Conservation (phyloP, 1,139 yeast species). For the Geotrichum reessii region DNA sequence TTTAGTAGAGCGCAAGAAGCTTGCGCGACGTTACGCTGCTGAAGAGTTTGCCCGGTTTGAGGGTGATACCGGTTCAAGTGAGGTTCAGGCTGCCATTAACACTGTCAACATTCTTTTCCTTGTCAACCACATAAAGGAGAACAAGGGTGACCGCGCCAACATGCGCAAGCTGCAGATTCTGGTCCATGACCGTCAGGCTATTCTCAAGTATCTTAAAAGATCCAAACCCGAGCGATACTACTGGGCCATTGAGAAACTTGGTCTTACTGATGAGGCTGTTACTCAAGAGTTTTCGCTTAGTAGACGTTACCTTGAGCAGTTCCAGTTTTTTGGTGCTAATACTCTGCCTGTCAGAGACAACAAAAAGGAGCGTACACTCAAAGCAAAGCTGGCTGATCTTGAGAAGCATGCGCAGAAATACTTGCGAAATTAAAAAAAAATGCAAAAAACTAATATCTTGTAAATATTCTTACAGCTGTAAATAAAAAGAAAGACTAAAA, state of each 20-base stretch:
- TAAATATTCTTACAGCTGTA: not conserved
- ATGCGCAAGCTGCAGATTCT: conserved; percentile 68
- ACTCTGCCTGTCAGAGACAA: conserved; percentile 32
- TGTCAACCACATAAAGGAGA: conserved; percentile 66
- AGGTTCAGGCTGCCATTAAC: conserved; percentile 88
- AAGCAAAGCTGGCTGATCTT: conserved; percentile 27
- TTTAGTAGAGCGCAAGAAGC: conserved; percentile 50
- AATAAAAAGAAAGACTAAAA: not conserved
- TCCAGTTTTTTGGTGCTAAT: conserved; percentile 66
- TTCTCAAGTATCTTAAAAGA: conserved; percentile 72
- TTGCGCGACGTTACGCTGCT: conserved; percentile 61
- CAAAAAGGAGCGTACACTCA: conserved; percentile 30
- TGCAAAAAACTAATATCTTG: not conserved
- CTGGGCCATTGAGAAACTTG: conserved; percentile 80
- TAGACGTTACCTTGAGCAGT: conserved; percentile 77
- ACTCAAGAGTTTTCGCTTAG: conserved; percentile 79
- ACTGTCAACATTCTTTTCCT: conserved; percentile 76
- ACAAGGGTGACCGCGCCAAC: conserved; percentile 68
- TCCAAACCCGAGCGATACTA: conserved; percentile 76
- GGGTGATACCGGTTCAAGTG: conserved; percentile 93
- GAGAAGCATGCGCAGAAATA: conserved; percentile 31
- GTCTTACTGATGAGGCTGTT: conserved; percentile 75
- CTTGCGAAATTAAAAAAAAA: conserved; percentile 1
- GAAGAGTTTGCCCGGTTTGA: conserved; percentile 74
- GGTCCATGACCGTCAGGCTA: conserved; percentile 83